Base-by-base conservation (phyloP, 768 basidiomycete genomes). In the Macrolepiota dolichaula region DNA sequence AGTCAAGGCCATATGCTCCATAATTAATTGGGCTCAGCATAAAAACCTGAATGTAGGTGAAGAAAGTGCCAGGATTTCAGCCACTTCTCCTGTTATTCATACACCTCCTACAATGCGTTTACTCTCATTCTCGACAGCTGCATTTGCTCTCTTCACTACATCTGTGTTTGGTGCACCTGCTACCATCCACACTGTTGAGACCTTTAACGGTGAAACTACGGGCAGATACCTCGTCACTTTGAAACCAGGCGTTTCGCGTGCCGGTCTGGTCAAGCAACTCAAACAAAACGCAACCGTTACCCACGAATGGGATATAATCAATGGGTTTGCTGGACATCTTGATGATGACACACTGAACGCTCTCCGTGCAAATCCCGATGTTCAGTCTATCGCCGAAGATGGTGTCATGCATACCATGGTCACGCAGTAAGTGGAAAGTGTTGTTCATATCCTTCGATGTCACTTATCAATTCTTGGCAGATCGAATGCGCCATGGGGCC, bases 181-280 rank as follows among this genome's bases (percentile, higher is more conserved):
- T 15, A 38, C 64, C 25, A 52, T 67, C 11, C 67, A 59, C 38
- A 27, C 68, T 19, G 62, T 72, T 51, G 64, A 70, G 59, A 68
- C 55, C 7, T 71, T 59, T 55, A 12, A 61, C 3, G 71, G 72
- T 1, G 56, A 63, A 37, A 73, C 65, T 4, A 68, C 62, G 0
- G 73, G 73, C 32, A 67, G 63, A 44, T 69, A 70, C 63, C 71
- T 76, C 47, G 69, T 74, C 55, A 68, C 67, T 38, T 57, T 76
- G 49, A 75, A 72, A 64, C 59, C 69, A 4, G 72, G 71, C 13
- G 67, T 63, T n/a, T 56, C 65, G 13, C 65, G 63, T 50, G 24
- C 46, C 19, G 61, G 51, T 35, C 51, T 71, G 52, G 25, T 70
- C 25, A 57, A 56, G 24, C 55, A 59, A 22, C 47, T 65, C 19